A percentile compares a stretch with the other conserved stretches of the same genome.
Conservation (phyloP, 2,329 filamentous ascomycete species). For the Beauveria bassiana region DNA sequence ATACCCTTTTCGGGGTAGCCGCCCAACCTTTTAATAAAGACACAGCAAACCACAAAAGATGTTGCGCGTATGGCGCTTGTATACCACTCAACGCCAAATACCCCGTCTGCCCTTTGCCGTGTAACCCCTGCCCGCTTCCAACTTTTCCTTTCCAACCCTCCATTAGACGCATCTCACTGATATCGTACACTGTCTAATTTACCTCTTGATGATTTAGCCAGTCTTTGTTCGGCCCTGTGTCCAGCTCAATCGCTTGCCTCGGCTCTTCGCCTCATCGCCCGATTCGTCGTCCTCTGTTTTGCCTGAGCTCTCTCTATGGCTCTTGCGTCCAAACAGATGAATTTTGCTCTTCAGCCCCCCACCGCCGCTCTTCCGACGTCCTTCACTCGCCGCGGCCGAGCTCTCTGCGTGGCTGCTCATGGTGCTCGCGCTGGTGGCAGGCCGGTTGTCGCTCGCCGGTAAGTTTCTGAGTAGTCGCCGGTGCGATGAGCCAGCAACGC, state of each 20-base stretch:
- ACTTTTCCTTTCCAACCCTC: neutral
- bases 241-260: conserved; percentile 15
- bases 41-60: neutral
- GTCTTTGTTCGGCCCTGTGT: conserved; percentile 16
- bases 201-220: conserved; percentile 8
- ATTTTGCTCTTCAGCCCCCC: conserved; percentile 29
- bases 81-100: conserved; percentile 2
- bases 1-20: neutral
- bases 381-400: conserved; percentile 11
- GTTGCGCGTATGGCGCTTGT: neutral
- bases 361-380: conserved; percentile 21
- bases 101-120: neutral
- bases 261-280: conserved; percentile 17
- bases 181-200: neutral
- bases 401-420: conserved; percentile 15
- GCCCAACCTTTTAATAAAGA: neutral
- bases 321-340: conserved; percentile 25
- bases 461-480: conserved; percentile 15
- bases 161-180: neutral
- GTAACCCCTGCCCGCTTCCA: neutral
- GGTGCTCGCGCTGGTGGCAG: conserved; percentile 24
- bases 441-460: conserved; percentile 18
- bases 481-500: conserved; percentile 16
- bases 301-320: conserved; percentile 18
- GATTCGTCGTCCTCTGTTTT: conserved; percentile 16